Evolutionary conservation across 768 basidiomycete species (phyloP).

Genomic region (Exsudoporus frostii): DNA sequence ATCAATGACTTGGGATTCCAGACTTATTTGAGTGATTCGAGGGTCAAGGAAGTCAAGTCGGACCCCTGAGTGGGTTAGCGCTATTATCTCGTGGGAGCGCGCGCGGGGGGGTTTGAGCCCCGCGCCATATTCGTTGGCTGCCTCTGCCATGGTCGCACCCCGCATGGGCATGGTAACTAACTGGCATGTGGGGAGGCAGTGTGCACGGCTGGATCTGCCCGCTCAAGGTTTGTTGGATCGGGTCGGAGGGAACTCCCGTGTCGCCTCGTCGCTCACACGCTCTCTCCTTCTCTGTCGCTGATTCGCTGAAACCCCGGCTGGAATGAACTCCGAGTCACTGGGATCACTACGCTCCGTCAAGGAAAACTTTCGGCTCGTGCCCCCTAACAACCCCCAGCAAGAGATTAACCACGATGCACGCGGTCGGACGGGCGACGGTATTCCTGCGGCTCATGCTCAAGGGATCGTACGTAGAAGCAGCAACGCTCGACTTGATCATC

Average conservation of each 20-base stretch:
- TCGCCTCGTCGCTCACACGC: conserved; percentile 31
- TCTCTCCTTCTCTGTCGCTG: conserved; percentile 1
- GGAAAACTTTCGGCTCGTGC: background rate
- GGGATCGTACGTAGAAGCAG: conserved; percentile 1
- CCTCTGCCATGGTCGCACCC: background rate
- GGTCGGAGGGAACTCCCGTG: background rate
- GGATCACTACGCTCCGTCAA: conserved; percentile 10
- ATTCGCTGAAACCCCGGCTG: conserved; percentile 2
- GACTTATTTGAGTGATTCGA: conserved; percentile 29
- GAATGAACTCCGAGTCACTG: conserved; percentile 18
- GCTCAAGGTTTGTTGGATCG: conserved; percentile 5
- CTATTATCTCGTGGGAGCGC: conserved; percentile 28
- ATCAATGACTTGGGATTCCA: conserved; percentile 33
- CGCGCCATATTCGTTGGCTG: background rate
- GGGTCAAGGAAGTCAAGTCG: conserved; percentile 20
- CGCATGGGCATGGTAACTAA: conserved; percentile 1
- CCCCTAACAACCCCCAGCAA: conserved; percentile 4
- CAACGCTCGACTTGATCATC: background rate
- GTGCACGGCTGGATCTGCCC: conserved; percentile 3
- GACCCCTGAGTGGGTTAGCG: conserved; percentile 31
- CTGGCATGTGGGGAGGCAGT: conserved; percentile 9
- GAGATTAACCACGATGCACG: conserved; percentile 29
- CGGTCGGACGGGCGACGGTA: conserved; percentile 13
- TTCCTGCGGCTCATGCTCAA: conserved; percentile 10
- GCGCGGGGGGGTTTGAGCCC: conserved; percentile 6